Percentiles rank a stretch among this genome's conserved stretches.
phyloP scores from a whole-genome alignment of 2,329 filamentous ascomycete species.

The Ophiocordyceps camponoti-saundersi region DNA sequence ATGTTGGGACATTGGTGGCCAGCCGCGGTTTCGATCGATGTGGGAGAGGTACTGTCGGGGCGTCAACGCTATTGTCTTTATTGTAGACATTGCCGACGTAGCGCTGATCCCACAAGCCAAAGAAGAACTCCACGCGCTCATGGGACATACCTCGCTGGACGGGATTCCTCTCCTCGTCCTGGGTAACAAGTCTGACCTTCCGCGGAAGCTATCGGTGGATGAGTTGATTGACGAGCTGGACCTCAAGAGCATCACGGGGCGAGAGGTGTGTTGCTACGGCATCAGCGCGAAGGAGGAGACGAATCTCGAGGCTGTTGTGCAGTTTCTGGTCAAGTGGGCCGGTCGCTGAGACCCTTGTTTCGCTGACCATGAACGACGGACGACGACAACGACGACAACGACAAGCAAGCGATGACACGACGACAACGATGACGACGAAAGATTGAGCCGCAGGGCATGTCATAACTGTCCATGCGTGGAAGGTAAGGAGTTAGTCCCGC shows the following conservation, averaged over 20 bases:
- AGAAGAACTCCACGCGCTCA: constrained; percentile 80
- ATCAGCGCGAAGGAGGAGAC: constrained; percentile 99
- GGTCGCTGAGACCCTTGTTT: constrained; percentile 38
- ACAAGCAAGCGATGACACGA: background rate
- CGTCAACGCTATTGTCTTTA: constrained; percentile 95
- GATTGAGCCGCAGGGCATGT: background rate
- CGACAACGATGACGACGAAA: constrained; percentile 1
- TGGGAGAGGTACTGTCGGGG: constrained; percentile 98
- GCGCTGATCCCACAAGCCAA: constrained; percentile 67
- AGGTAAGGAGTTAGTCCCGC: background rate
- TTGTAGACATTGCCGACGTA: constrained; percentile 87
- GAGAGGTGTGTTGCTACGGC: constrained; percentile 95
- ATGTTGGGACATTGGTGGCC: constrained; percentile 96
- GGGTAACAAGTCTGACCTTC: constrained; percentile 92
- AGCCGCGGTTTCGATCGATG: constrained; percentile 94
- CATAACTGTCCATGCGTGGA: background rate
- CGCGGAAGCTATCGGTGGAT: constrained; percentile 81
- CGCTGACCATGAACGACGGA: background rate
- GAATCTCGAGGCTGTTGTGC: constrained; percentile 89
- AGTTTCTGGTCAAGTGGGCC: constrained; percentile 88
- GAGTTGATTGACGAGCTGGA: constrained; percentile 88
- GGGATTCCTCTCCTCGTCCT: constrained; percentile 87
- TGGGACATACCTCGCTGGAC: constrained; percentile 68
- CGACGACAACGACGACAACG: constrained; percentile 3
- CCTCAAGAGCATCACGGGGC: constrained; percentile 72